Evolutionary conservation across 2,329 filamentous ascomycete genomes (phyloP).

Genomic region (Exophiala phaeomuriformis): DNA sequence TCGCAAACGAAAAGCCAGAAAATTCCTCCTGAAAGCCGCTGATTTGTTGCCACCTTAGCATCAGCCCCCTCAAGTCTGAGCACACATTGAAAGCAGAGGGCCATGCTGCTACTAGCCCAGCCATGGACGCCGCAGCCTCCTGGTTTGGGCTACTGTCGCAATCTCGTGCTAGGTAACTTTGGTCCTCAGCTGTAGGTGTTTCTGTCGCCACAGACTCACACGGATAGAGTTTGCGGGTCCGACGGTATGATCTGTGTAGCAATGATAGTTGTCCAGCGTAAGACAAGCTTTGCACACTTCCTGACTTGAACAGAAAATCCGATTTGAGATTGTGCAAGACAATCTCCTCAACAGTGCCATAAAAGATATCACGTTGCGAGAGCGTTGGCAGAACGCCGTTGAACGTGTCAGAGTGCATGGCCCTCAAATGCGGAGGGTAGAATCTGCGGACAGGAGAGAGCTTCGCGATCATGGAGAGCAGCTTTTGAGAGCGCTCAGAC

Average conservation of each 20-base stretch:
- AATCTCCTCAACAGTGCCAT: conserved; percentile 7
- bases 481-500: conserved; percentile 2
- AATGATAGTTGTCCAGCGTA: conserved; percentile 10
- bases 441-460: conserved; percentile 8
- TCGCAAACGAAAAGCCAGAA: background rate
- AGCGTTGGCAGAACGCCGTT: conserved; percentile 6
- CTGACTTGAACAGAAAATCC: conserved; percentile 6
- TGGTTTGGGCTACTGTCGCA: background rate
- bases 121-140: conserved; percentile 1
- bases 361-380: conserved; percentile 17
- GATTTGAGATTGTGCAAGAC: conserved; percentile 12
- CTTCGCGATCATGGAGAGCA: conserved; percentile 6
- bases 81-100: conserved; percentile 7
- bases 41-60: conserved; percentile 4
- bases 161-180: conserved; percentile 13
- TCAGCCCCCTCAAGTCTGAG: background rate
- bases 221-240: conserved; percentile 9
- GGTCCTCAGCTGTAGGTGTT: background rate
- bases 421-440: conserved; percentile 7
- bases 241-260: conserved; percentile 10
- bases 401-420: conserved; percentile 18
- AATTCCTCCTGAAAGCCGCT: conserved; percentile 9
- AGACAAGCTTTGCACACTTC: background rate
- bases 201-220: background rate
- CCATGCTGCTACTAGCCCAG: conserved; percentile 1